These are phyloP conservation scores for Acer negundo DNA, from an alignment of 345 rosid genomes.

Conservation along the genomic window DNA sequence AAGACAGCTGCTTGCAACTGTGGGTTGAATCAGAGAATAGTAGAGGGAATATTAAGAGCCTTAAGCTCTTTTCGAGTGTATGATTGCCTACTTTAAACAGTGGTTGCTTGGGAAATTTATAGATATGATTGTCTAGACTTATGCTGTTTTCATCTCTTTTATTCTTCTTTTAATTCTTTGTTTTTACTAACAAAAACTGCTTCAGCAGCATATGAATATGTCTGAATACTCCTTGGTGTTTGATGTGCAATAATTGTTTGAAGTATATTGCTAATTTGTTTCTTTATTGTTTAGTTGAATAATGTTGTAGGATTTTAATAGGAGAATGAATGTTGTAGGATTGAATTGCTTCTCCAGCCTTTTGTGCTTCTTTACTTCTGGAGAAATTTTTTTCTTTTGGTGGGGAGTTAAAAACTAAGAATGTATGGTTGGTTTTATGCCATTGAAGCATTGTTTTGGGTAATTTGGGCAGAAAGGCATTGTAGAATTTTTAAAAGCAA, in stretches of 20 bases:
- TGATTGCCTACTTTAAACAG: too few relatives aligned
- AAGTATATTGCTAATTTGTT: not conserved
- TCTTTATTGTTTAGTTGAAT: not conserved
- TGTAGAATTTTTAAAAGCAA: not conserved
- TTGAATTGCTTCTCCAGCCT: not conserved
- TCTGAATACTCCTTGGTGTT: not conserved
- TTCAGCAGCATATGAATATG: not conserved
- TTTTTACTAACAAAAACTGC: too few relatives aligned
- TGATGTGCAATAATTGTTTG: not conserved
- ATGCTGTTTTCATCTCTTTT: not conserved
- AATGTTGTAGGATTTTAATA: too few relatives aligned
- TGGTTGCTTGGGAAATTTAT: too few relatives aligned
- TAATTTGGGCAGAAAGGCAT: not conserved
- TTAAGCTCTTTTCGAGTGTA: too few relatives aligned
- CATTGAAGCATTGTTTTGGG: not conserved
- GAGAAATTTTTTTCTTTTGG: not conserved
- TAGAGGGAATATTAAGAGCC: too few relatives aligned
- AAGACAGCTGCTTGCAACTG: not conserved
- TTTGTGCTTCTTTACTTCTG: not conserved
- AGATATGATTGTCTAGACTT: too few relatives aligned
- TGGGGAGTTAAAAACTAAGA: not conserved
- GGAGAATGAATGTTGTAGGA: not conserved
- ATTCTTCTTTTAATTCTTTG: not conserved
- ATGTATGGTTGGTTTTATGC: not conserved
- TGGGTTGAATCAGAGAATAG: not conserved